Conservation (phyloP, 2,329 filamentous ascomycete species). For the Diaporthe batatas region DNA sequence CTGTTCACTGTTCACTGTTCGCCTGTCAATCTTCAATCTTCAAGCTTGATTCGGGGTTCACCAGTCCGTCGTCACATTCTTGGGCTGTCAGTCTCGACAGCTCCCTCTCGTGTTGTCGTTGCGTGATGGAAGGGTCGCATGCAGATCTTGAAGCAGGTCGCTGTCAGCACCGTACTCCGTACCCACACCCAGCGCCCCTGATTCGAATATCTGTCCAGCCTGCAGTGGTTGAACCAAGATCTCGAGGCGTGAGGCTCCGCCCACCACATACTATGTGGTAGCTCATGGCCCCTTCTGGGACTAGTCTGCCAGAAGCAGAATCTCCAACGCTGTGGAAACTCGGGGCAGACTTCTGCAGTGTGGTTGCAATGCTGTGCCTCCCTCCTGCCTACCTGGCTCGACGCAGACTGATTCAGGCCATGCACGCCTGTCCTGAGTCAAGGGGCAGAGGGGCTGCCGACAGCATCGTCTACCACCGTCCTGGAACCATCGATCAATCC, state of each 20-base stretch:
- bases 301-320: constrained; percentile 9
- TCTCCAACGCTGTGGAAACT: constrained; percentile 28
- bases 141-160: constrained; percentile 30
- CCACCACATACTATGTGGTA: background rate
- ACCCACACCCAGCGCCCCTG: constrained; percentile 12
- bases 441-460: background rate
- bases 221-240: constrained; percentile 18
- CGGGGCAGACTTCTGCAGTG: constrained; percentile 17
- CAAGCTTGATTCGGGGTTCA: background rate
- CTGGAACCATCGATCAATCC: background rate
- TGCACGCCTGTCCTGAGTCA: constrained; percentile 8
- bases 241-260: constrained; percentile 23
- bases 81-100: too few relatives aligned
- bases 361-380: constrained; percentile 36
- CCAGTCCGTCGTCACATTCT: background rate
- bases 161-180: background rate
- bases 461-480: background rate
- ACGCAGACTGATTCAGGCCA: constrained; percentile 29
- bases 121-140: constrained; percentile 12
- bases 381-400: constrained; percentile 25
- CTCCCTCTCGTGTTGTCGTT: background rate
- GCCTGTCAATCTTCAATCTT: background rate
- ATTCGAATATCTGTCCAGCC: constrained; percentile 4
- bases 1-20: too few relatives aligned
- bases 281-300: background rate